Base-by-base conservation (phyloP, 2,329 filamentous ascomycete genomes). In the Cladosporium sp. region DNA sequence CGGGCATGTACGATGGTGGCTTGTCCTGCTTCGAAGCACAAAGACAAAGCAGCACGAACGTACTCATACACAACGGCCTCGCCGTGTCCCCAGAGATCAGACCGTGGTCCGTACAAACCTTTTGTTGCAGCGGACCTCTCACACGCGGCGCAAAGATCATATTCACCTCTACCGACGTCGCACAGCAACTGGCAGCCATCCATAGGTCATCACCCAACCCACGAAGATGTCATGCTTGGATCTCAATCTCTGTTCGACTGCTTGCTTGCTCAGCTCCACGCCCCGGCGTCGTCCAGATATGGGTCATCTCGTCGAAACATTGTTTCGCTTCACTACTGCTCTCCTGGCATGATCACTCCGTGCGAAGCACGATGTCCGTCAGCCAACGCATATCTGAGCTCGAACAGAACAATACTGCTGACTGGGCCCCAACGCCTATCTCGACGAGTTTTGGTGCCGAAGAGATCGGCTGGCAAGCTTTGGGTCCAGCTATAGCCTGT, bases 401-500 rank as follows among this genome's bases (percentile, higher is more conserved):
- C 37, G n/a, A 22, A 38, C 42, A 25, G 36, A n/a, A 30, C 2
- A 19, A 49, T 8, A 15, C 37, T 14, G 22, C 40, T 19, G 54
- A 56, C 19, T 56, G 54, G 54, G 54, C 30, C 3, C 56, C 56
- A 7, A 51, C 56, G 5, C 47, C 56, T 15, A 51, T 51, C 20
- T 51, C 39, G 5, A 39, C 40, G 9, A 37, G 19, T 37, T 62
- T 66, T 39, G 63, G 60, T 3, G 60, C 63, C 5, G 49, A 64
- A 8, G 65, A 71, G 52, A 63, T 72, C 34, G 69, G 69, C 2
- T 67, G 67, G 64, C 59, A 66, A 25, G 69, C 70, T 1, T 64
- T 73, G 5, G 65, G 65, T 3, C 71, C 70, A 7, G 67, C 69
- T 9, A 66, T 74, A 15, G 68, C 67, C 5, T 66, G 67, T 42